Percentiles rank a stretch among this genome's conserved stretches.
Evolutionary conservation across 2,329 filamentous ascomycete species (phyloP).

Genomic region (Dothiorella sarmentorum): DNA sequence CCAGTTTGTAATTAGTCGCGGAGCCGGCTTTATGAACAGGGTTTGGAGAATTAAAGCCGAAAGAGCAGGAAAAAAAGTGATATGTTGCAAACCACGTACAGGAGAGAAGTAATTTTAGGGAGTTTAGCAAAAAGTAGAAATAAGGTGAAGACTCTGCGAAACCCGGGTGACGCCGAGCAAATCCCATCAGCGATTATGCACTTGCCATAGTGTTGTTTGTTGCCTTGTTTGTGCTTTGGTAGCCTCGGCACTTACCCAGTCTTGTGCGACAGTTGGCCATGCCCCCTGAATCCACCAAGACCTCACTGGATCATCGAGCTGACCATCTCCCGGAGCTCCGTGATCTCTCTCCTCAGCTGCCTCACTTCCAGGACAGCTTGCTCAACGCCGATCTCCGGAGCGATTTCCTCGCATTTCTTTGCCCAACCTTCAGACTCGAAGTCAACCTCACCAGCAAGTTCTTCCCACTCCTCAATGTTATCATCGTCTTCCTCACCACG

Average conservation of each 20-base stretch:
- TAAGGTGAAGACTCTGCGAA: background rate
- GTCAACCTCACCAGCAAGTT: constrained; percentile 67
- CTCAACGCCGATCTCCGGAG: constrained; percentile 79
- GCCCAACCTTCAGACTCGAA: constrained; percentile 83
- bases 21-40: background rate
- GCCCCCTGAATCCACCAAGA: background rate
- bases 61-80: background rate
- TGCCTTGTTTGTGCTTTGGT: background rate
- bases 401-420: constrained; percentile 71
- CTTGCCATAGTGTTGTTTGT: background rate
- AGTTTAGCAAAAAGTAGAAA: background rate
- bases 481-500: constrained; percentile 89
- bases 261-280: background rate
- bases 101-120: background rate
- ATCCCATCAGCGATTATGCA: background rate
- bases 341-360: constrained; percentile 43
- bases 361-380: constrained; percentile 64
- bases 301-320: constrained; percentile 25
- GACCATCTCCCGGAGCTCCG: constrained; percentile 55
- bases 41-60: background rate
- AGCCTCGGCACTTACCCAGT: background rate
- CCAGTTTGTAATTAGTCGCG: background rate
- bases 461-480: constrained; percentile 88
- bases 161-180: background rate
- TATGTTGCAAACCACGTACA: background rate